A percentile compares a stretch with the other conserved stretches of the same genome.
These are phyloP conservation scores for Trichoderma gamsii DNA, from an alignment of 495 filamentous ascomycete genomes.

Conservation along the genomic window DNA sequence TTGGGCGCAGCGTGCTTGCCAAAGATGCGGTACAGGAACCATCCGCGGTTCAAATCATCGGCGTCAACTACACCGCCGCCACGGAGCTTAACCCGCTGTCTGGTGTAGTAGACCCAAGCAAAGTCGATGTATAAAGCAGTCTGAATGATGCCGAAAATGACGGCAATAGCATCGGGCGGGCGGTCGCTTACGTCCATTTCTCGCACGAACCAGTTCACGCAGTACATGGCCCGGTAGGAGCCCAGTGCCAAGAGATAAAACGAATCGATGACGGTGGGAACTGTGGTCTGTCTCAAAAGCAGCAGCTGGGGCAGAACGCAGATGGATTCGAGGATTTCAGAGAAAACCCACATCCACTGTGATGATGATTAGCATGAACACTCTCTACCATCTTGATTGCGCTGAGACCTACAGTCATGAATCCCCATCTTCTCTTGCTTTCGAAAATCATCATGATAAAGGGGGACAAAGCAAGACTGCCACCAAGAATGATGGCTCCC, in stretches of 20 bases:
- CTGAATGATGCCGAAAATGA: conserved; percentile 84
- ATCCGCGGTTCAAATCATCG: conserved; percentile 79
- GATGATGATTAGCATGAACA: background rate
- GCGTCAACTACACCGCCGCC: conserved; percentile 88
- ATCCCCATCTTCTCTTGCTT: conserved; percentile 32
- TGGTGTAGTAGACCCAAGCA: conserved; percentile 90
- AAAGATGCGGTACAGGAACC: conserved; percentile 56
- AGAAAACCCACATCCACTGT: conserved; percentile 77
- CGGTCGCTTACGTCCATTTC: conserved; percentile 48
- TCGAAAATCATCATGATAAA: conserved; percentile 61
- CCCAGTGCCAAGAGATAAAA: conserved; percentile 88
- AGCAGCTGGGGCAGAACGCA: conserved; percentile 87
- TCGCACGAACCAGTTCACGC: conserved; percentile 84
- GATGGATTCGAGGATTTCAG: conserved; percentile 82
- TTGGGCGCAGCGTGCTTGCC: conserved; percentile 34
- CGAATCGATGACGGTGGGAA: conserved; percentile 92
- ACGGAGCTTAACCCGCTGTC: conserved; percentile 90
- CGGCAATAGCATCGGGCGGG: conserved; percentile 62
- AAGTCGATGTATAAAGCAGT: conserved; percentile 91
- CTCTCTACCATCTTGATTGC: background rate
- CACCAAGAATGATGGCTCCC: conserved; percentile 56
- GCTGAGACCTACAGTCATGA: conserved; percentile 48
- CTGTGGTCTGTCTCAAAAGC: conserved; percentile 84
- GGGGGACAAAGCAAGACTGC: conserved; percentile 55
- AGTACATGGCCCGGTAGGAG: conserved; percentile 83